Evolutionary conservation across 768 basidiomycete species (phyloP).

Genomic region (Pulveroboletus sp.): DNA sequence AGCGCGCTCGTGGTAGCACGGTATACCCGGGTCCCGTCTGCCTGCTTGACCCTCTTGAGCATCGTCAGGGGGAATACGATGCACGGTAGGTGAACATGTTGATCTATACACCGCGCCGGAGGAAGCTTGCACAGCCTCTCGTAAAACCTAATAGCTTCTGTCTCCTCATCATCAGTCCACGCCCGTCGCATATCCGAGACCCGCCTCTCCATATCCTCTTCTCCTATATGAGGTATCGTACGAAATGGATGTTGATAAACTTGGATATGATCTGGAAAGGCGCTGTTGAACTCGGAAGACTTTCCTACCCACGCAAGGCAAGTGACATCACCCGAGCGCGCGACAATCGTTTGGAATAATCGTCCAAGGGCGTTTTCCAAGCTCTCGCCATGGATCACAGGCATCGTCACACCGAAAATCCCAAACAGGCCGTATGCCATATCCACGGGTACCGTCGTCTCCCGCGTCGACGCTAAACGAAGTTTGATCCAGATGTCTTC

Average conservation of each 20-base stretch:
- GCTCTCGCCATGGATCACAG: constrained; percentile 16
- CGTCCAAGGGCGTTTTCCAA: constrained; percentile 18
- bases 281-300: constrained; percentile 20
- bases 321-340: constrained; percentile 17
- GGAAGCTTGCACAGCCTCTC: neutral
- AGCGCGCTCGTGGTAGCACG: constrained; percentile 3
- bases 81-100: constrained; percentile 16
- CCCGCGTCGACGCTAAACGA: constrained; percentile 19
- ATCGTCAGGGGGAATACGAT: constrained; percentile 13
- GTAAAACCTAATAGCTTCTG: constrained; percentile 6
- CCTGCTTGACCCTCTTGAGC: neutral
- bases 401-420: constrained; percentile 16
- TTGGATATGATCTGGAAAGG: constrained; percentile 16
- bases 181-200: neutral
- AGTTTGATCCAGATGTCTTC: constrained; percentile 14
- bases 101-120: constrained; percentile 4
- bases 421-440: constrained; percentile 23
- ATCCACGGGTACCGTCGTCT: constrained; percentile 17
- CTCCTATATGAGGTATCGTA: constrained; percentile 5
- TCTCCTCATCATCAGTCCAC: constrained; percentile 3
- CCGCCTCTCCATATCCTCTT: constrained; percentile 5
- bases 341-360: constrained; percentile 17
- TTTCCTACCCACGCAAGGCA: constrained; percentile 19
- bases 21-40: constrained; percentile 2
- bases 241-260: constrained; percentile 5